Evolutionary conservation across 148 eudicot species (phyloP).

Genomic region (Rhododendron molle): DNA sequence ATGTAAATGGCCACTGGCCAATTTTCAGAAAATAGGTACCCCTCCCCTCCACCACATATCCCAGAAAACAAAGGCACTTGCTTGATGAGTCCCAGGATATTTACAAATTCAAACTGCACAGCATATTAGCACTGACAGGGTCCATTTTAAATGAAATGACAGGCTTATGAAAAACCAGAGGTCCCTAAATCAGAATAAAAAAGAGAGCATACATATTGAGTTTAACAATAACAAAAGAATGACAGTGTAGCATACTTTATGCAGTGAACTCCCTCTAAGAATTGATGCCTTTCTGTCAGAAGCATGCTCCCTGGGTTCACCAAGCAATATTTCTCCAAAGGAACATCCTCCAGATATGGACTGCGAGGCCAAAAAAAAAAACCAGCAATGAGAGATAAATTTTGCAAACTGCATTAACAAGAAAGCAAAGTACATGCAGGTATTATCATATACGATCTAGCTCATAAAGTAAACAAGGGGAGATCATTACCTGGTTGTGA

Average conservation of each 20-base stretch:
- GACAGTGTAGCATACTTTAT: slow-evolving; percentile 52
- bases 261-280: slow-evolving; percentile 78
- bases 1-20: not conserved
- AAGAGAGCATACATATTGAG: not conserved
- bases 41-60: not conserved
- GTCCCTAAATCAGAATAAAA: not conserved
- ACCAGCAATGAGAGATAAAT: not conserved
- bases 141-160: not conserved
- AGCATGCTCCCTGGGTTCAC: slow-evolving; percentile 32
- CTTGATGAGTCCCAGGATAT: not conserved
- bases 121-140: not conserved
- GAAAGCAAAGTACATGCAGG: not conserved
- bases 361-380: slow-evolving; percentile 34
- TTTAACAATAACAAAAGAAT: not conserved
- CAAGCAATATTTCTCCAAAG: slow-evolving; percentile 80
- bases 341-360: slow-evolving; percentile 93
- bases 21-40: not conserved
- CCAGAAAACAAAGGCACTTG: not conserved
- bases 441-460: not conserved
- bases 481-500: slow-evolving; percentile 75
- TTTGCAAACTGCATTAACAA: not conserved
- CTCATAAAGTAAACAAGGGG: not conserved
- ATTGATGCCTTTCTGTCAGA: slow-evolving; percentile 30
- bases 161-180: not conserved
- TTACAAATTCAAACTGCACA: not conserved